Evolutionary conservation across 805 yeast species (phyloP).

Genomic region (Pichia thaimueangensis): DNA sequence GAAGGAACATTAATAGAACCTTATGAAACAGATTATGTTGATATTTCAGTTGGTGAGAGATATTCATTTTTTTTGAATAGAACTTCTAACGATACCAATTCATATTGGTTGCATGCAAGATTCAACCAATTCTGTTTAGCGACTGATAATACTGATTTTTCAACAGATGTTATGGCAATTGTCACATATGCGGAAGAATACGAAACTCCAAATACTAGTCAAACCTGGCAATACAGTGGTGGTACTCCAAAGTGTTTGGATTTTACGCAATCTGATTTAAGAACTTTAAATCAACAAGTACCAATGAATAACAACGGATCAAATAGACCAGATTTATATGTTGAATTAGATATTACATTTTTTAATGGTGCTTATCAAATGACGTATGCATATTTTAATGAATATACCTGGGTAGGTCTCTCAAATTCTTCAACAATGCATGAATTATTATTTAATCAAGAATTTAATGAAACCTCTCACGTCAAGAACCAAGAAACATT

Average conservation of each 20-base stretch:
- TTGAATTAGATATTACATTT: conserved; percentile 15
- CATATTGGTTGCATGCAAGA: conserved; percentile 16
- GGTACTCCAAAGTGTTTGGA: conserved; percentile 18
- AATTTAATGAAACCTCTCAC: conserved; percentile 49
- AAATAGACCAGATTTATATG: conserved; percentile 11
- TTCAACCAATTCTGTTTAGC: conserved; percentile 20
- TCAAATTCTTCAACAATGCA: conserved; percentile 74
- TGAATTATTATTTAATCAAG: conserved; percentile 63
- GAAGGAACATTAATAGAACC: conserved; percentile 55
- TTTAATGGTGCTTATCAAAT: conserved; percentile 12
- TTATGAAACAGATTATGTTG: conserved; percentile 12
- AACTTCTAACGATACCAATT: conserved; percentile 1
- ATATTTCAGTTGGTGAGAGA: conserved; percentile 20
- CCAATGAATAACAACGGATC: conserved; percentile 14
- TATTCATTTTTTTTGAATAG: conserved; percentile 17
- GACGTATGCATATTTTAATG: conserved; percentile 17
- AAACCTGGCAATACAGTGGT: conserved; percentile 15
- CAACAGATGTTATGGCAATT: conserved; percentile 17
- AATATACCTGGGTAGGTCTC: conserved; percentile 31
- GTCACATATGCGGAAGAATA: conserved; percentile 10
- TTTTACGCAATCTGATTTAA: conserved; percentile 13
- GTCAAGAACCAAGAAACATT: conserved; percentile 34
- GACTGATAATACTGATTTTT: conserved; percentile 12
- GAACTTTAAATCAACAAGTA: conserved; percentile 13
- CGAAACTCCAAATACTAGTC: conserved; percentile 50